These are phyloP conservation scores for Ustulina deusta DNA, from an alignment of 2,329 filamentous ascomycete species.

Conservation along the genomic window DNA sequence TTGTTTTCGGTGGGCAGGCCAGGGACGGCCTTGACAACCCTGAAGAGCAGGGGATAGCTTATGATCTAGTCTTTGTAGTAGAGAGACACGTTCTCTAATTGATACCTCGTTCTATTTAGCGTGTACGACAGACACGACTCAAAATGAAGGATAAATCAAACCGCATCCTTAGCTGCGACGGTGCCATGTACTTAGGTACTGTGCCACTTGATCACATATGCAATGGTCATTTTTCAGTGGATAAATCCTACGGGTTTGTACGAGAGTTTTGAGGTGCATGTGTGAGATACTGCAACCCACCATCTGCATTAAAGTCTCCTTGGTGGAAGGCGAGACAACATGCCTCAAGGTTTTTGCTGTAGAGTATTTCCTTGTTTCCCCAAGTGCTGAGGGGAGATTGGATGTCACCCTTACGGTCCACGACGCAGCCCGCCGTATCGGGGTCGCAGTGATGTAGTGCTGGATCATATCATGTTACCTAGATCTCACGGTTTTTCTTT, in stretches of 20 bases:
- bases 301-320: slow-evolving; percentile 23
- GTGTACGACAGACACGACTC: slow-evolving; percentile 31
- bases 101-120: slow-evolving; percentile 37
- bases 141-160: slow-evolving; percentile 36
- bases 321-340: slow-evolving; percentile 3
- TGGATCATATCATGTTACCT: slow-evolving; percentile 22
- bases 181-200: slow-evolving; percentile 6
- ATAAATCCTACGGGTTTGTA: slow-evolving; percentile 21
- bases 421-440: background rate
- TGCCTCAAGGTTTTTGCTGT: background rate
- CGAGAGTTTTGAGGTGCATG: slow-evolving; percentile 22
- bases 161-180: slow-evolving; percentile 8
- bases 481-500: slow-evolving; percentile 13
- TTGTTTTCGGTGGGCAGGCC: slow-evolving; percentile 21
- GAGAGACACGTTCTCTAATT: slow-evolving; percentile 29
- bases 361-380: slow-evolving; percentile 6
- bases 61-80: slow-evolving; percentile 26
- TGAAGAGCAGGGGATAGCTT: slow-evolving; percentile 24
- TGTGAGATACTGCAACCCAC: slow-evolving; percentile 41
- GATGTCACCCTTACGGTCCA: slow-evolving; percentile 10
- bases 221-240: slow-evolving; percentile 33
- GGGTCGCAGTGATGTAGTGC: slow-evolving; percentile 13
- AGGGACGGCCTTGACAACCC: slow-evolving; percentile 18
- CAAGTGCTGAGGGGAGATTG: slow-evolving; percentile 24
- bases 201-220: slow-evolving; percentile 37